Percentiles rank a stretch among this genome's conserved stretches.
phyloP scores from a whole-genome alignment of 1,139 yeast genomes.

The Taphrina communis region DNA sequence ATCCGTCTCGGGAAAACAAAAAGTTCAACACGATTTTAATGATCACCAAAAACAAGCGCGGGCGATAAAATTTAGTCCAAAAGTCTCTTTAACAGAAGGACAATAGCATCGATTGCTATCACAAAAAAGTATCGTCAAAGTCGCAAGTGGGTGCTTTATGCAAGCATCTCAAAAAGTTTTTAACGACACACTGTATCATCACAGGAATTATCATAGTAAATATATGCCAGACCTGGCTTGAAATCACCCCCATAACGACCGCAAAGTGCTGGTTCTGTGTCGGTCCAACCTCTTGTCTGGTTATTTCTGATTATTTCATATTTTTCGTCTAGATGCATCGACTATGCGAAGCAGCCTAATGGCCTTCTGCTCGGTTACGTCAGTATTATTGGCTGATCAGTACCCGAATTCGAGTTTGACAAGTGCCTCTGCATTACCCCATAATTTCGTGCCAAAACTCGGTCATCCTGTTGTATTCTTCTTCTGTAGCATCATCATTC shows the following conservation, averaged over 20 bases:
- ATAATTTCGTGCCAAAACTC: conserved; percentile 1
- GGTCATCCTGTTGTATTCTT: too few species aligned
- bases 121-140: neutral
- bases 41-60: conserved; percentile 13
- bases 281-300: too few species aligned
- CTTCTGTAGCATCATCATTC: too few species aligned
- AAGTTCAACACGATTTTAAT: conserved; percentile 18
- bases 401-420: conserved; percentile 4
- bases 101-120: neutral
- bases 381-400: conserved; percentile 17
- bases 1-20: neutral
- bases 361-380: neutral
- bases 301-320: too few species aligned
- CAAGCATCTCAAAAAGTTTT: neutral
- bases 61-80: conserved; percentile 14
- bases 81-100: conserved; percentile 16
- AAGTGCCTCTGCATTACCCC: conserved; percentile 3
- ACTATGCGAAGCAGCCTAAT: too few species aligned
- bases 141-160: conserved; percentile 1
- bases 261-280: too few species aligned
- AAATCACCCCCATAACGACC: too few species aligned
- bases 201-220: conserved; percentile 4
- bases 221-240: conserved; percentile 1
- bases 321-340: too few species aligned
- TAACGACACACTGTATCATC: conserved; percentile 7